Base-by-base conservation (phyloP, 176 grass and related monocot species). In the Pontederia paniculata region DNA sequence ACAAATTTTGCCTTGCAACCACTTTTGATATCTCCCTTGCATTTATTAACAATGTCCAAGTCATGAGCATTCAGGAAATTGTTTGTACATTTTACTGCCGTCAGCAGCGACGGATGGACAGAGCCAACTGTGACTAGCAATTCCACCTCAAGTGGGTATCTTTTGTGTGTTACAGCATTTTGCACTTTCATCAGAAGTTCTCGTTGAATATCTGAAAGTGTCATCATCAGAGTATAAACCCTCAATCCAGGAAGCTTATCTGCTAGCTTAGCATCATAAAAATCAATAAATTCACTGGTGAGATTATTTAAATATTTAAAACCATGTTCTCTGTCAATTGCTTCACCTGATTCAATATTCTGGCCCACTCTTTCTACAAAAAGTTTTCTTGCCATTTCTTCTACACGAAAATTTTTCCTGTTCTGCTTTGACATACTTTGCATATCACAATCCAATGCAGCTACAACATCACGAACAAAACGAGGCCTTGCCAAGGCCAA, bases 51-150 rank as follows among this genome's bases (percentile, higher is more conserved):
- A 45, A 62, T 62, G 54, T 64, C 47, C 17, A 89, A 3, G 60
- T 96, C 77, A 12, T 66, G 63, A 37, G 43, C 56, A 22, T 56
- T 96, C 56, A 96, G 89, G 74, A 67, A 81, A 51, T 43, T 76
- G 45, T 44, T 60, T 10, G 56, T 76, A 52, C 73, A 79, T 11
- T 50, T 79, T 58, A 64, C 79, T 48, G 77, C 22, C 65, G 57
- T 80, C 71, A 96, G 69, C 17, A 96, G 71, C 73, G 76, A 96
- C 23, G 85, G 91, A 71, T 96, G 91, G 70, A 96, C 89, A 17
- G 77, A 77, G 13, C 79, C 74, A 59, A 87, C 74, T 28, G 85
- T 86, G 57, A 76, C 70, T 60, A 96, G 79, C 19, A 86, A 68
- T 77, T 96, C 82, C 42, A 78, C 25, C 67, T 96, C 91, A 17